Evolutionary conservation across 1,139 yeast genomes (phyloP).

Genomic region (Ogataea hybrid): DNA sequence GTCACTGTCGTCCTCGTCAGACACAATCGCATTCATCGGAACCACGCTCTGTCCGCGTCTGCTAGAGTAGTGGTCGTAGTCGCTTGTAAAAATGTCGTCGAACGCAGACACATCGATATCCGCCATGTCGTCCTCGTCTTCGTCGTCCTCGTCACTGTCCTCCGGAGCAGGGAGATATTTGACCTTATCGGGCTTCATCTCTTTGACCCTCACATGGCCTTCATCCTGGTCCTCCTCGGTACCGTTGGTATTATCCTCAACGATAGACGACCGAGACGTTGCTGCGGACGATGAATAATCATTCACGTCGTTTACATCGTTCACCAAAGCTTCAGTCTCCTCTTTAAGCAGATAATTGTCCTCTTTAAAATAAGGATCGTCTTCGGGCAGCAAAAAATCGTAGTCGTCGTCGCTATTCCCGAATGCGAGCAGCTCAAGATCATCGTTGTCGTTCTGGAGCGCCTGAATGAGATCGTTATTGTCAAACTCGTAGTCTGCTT

Average conservation of each 20-base stretch:
- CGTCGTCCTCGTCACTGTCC: constrained; percentile 23
- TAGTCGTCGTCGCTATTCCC: constrained; percentile 59
- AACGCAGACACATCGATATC: constrained; percentile 24
- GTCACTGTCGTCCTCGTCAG: constrained; percentile 36
- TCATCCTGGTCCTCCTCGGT: constrained; percentile 6
- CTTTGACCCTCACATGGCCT: constrained; percentile 12
- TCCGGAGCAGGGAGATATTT: constrained; percentile 29
- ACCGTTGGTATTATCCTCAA: constrained; percentile 17
- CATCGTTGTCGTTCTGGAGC: constrained; percentile 62
- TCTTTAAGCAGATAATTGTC: constrained; percentile 37
- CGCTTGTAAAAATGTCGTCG: constrained; percentile 26
- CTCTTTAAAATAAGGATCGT: constrained; percentile 31
- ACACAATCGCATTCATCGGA: constrained; percentile 36
- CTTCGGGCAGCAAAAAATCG: constrained; percentile 37
- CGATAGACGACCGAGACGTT: constrained; percentile 32
- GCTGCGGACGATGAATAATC: constrained; percentile 30
- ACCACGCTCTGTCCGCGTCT: constrained; percentile 29
- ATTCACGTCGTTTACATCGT: constrained; percentile 38
- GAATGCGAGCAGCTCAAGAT: constrained; percentile 47
- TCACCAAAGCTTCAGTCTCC: constrained; percentile 46
- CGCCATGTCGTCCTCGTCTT: not conserved
- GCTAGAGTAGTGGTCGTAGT: constrained; percentile 20
- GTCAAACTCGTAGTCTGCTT: constrained; percentile 69
- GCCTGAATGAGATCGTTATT: constrained; percentile 70
- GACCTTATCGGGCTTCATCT: constrained; percentile 16